Conservation (phyloP, 2,329 filamentous ascomycete species). For the Eutypa lata region DNA sequence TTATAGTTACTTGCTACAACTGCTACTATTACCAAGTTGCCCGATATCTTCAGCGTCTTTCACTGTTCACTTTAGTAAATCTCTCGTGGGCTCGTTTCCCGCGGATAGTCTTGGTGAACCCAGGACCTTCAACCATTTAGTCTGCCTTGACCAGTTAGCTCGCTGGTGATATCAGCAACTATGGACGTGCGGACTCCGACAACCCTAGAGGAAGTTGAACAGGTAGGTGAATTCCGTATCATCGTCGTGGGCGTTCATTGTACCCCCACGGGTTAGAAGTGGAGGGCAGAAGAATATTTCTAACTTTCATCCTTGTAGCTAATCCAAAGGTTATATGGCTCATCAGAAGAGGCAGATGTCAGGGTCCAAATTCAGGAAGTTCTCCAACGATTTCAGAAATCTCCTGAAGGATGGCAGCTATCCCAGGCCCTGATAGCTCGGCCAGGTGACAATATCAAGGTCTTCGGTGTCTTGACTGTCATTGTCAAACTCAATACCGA, state of each 20-base stretch:
- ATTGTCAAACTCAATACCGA: slow-evolving; percentile 95
- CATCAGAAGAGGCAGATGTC: slow-evolving; percentile 40
- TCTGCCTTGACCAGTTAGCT: no score
- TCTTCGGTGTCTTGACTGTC: slow-evolving; percentile 90
- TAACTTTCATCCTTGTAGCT: slow-evolving; percentile 28
- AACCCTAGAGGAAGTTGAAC: not conserved
- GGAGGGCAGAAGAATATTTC: not conserved
- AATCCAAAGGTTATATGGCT: slow-evolving; percentile 52
- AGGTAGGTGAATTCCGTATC: not conserved
- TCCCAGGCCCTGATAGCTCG: slow-evolving; percentile 72
- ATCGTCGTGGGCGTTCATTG: no score
- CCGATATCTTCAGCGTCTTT: no score
- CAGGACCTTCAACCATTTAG: not conserved
- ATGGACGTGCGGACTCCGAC: not conserved
- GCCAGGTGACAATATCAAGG: slow-evolving; percentile 72
- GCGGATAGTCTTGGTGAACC: not conserved
- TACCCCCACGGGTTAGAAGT: no score
- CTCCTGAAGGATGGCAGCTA: slow-evolving; percentile 79
- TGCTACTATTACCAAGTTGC: no score
- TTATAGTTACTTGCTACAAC: no score
- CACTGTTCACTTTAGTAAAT: no score
- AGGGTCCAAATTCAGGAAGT: slow-evolving; percentile 63
- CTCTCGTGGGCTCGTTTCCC: no score
- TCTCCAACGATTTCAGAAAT: slow-evolving; percentile 75
- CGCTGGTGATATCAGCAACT: not conserved